Evolutionary conservation across 805 yeast genomes (phyloP), one percentile per base, ranked within the genome.

Genomic region (Candida michaelii): DNA sequence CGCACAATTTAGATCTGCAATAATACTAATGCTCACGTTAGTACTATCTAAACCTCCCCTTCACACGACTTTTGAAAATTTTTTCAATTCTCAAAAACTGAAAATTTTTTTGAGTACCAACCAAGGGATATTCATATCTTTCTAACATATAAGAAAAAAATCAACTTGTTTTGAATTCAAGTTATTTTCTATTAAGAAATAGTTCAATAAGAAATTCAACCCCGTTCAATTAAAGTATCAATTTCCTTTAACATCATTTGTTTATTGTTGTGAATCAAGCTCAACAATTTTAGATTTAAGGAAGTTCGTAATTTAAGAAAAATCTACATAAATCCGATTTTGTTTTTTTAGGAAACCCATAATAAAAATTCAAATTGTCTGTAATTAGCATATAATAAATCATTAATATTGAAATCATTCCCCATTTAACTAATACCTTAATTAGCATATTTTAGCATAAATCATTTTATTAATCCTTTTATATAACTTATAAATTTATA

Each of bases 41-140:
- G n/a, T n/a, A 21, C 23, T 21, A 21, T 21, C 23, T 6, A 8
- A 21, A 21, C 5, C 8, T 21, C 23, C 23, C 23, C 23, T 31
- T 10, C 35, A 18, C 35, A 31, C 35, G 35, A 31, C 25, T 10
- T 18, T 15, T 16, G 27, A 18, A 27, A 23, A 13, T 30, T 27
- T 31, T 27, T 13, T 27, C 27, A 27, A 14, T n/a, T n/a, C 18
- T 29, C 17, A 11, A 18, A n/a, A 34, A 34, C 12, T 34, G 38
- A 34, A 34, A 34, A 34, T 24, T 34, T 34, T 34, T 24, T 33
- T 33, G 36, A 21, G 36, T 23, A 16, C 9, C 16, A 16, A 24
- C 18, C 38, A 21, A 23, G 30, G 38, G 38, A 34, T 23, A 34
- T 4, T 15, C 5, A 31, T 11, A 18, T 15, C 30, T 17, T 34